Evolutionary conservation across 2,329 filamentous ascomycete genomes (phyloP), one percentile per base, ranked within the genome.

Genomic region (Fusarium duplospermum): DNA sequence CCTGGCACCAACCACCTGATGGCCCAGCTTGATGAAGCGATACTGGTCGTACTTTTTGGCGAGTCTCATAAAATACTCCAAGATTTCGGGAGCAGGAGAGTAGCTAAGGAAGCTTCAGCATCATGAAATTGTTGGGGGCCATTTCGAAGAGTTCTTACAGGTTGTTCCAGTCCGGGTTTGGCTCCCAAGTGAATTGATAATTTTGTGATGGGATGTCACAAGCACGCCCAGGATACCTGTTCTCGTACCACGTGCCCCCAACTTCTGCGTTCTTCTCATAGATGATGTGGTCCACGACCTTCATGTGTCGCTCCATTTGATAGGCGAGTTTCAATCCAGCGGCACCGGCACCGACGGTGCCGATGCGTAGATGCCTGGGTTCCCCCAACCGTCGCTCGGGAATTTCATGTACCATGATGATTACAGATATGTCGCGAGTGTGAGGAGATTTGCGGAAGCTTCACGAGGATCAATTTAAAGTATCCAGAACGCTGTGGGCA

Each of bases 181-280:
- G 66, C 9, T 64, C 54, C 72, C 76, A 69, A 10, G 70, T 65
- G 56, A 76, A 78, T 38, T 77, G 73, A 27, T 77, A 77, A 50
- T 72, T 75, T 35, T 72, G 65, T 4, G 71, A 75, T 1, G 77
- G 76, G 20, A 78, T 78, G 29, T 79, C 67, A 70, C 77, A 9
- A 65, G 65, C 20, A 67, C 64, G n/a, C 27, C 67, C 72, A 6
- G 70, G 70, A 20, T 72, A 74, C 31, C 70, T 45, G n/a, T 69
- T 72, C 42, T 67, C 67, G 14, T 67, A 35, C 67, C 72, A 72
- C 6, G 69, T 72, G 14, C 72, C 72, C 6, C 70, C 72, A 31
- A 72, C 58, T 22, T 70, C 72, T 6, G 27, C 13, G 50, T 70
- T 72, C 64, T 72, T 74, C 22, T 74, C 72, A 62, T 72, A 74